Base-by-base conservation (phyloP, 768 basidiomycete species). In the Mycena polygramma region DNA sequence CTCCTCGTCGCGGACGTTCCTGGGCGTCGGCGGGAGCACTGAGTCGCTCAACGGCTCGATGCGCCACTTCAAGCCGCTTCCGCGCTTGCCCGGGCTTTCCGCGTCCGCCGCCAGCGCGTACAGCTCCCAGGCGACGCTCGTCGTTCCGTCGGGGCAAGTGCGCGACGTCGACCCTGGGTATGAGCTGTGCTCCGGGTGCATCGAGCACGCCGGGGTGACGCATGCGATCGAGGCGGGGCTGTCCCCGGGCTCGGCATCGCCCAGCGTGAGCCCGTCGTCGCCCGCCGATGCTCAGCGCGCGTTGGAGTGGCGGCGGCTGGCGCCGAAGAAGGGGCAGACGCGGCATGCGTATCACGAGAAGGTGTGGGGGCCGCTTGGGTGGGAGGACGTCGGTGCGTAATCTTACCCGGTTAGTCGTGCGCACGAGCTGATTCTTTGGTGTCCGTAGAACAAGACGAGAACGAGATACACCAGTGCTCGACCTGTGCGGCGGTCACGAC, bases 281-380 rank as follows among this genome's bases (percentile, higher is more conserved):
- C 86, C 86, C 11, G 87, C 87, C 71, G 89, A 91, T 75, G 83
- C 86, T 11, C 84, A 83, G 73, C 78, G 81, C 37, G 85, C 83
- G 67, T 88, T 87, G n/a, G 84, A 87, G 69, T 89, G 90, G 89
- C 81, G 88, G 70, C 83, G 93, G 45, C 87, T 90, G 37, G 90
- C 92, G 2, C 92, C 93, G 1, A 89, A 88, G 74, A 94, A 94
- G 78, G 94, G 94, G 17, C 88, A 92, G 69, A 79, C 92, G 57
- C 87, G 96, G 14, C 96, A 98, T 77, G 92, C 94, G 1, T 98
- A 93, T 77, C 80, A 89, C 52, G 96, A 97, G 81, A 94, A 94
- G 79, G 86, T 93, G 3, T 98, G 96, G 97, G 91, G 91, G 1
- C 87, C 87, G 39, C 81, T 83, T 49, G 93, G 94, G 1, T 98